Conservation (phyloP, 495 filamentous ascomycete species). For the Gamarada debralockiae region DNA sequence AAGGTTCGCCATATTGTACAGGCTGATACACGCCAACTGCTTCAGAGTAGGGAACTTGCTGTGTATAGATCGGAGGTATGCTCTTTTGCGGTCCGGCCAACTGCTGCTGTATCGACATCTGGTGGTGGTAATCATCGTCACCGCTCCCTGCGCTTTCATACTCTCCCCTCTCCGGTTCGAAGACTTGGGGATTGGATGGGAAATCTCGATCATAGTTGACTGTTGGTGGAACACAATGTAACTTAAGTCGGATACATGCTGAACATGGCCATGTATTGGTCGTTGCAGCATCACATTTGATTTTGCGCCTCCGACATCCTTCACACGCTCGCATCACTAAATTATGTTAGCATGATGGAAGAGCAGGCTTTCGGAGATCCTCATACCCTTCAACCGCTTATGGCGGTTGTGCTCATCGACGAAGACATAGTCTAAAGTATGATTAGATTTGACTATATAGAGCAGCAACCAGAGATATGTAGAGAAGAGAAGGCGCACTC, state of each 20-base stretch:
- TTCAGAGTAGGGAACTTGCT: constrained; percentile 23
- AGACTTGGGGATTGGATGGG: constrained; percentile 40
- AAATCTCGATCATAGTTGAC: constrained; percentile 80
- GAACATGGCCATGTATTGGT: constrained; percentile 98
- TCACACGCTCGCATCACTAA: constrained; percentile 98
- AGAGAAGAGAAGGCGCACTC: constrained; percentile 40
- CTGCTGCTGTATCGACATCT: constrained; percentile 41
- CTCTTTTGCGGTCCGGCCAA: constrained; percentile 26
- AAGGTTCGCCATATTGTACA: constrained; percentile 40
- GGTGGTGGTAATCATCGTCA: constrained; percentile 55
- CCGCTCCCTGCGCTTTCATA: constrained; percentile 42
- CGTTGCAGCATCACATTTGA: constrained; percentile 97
- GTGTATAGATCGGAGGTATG: constrained; percentile 24
- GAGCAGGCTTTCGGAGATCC: background rate
- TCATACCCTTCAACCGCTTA: constrained; percentile 89
- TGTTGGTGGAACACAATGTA: constrained; percentile 89
- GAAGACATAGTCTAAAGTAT: constrained; percentile 85
- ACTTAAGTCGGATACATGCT: constrained; percentile 85
- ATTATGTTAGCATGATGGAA: constrained; percentile 22
- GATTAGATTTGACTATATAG: too few relatives aligned
- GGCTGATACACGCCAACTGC: constrained; percentile 36
- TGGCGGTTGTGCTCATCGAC: constrained; percentile 99
- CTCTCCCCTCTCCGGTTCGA: constrained; percentile 40
- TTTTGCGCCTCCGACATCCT: constrained; percentile 85
- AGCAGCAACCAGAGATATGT: too few relatives aligned